Evolutionary conservation across 495 filamentous ascomycete species (phyloP).

Genomic region (Aspergillus steynii): DNA sequence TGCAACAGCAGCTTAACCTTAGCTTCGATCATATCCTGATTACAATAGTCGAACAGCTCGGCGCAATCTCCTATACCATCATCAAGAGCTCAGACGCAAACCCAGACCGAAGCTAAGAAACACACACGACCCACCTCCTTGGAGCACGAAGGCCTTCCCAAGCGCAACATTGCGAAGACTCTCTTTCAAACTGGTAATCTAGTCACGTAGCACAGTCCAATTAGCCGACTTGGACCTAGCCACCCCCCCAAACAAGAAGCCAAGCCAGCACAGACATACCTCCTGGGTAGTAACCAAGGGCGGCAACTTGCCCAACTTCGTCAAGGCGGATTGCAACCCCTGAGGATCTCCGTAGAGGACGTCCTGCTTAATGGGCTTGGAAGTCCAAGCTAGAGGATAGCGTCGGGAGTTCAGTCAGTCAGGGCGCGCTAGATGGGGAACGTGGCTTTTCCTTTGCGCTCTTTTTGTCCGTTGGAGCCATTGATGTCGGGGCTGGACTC

Average conservation of each 20-base stretch:
- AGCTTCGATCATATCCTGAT: conserved; percentile 82
- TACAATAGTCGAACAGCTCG: conserved; percentile 96
- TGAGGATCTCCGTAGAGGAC: conserved; percentile 73
- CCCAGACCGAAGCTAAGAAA: not conserved
- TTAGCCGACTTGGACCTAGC: not conserved
- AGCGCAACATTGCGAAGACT: conserved; percentile 81
- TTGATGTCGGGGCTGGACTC: not conserved
- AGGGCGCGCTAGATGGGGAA: not conserved
- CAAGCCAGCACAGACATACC: conserved; percentile 28
- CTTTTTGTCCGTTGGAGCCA: not conserved
- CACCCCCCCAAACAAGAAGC: not conserved
- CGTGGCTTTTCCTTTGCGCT: not conserved
- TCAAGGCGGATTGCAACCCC: conserved; percentile 62
- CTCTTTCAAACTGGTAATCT: conserved; percentile 76
- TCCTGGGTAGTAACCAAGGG: conserved; percentile 87
- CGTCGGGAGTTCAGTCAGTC: not conserved
- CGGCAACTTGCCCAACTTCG: conserved; percentile 74
- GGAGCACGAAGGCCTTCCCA: conserved; percentile 90
- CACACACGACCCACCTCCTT: conserved; percentile 60
- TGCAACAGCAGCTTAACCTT: conserved; percentile 96
- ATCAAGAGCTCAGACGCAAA: conserved; percentile 4
- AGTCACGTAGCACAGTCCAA: conserved; percentile 1
- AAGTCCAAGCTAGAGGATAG: conserved; percentile 66
- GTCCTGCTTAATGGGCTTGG: conserved; percentile 89
- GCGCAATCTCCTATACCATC: conserved; percentile 73